Base-by-base conservation (phyloP, 805 yeast genomes). In the Nakazawaea holstii region DNA sequence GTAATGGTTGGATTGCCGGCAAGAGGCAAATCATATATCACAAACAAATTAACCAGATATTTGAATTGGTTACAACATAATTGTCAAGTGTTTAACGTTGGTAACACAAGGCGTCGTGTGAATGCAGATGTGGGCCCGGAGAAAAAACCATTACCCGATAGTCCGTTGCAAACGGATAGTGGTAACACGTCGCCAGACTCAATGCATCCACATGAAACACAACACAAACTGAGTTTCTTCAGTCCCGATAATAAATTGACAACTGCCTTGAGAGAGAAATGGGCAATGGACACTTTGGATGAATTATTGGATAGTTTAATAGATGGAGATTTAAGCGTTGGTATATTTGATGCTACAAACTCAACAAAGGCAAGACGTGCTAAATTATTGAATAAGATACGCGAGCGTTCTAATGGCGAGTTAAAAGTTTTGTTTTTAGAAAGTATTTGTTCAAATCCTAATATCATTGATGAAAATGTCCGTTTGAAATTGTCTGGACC, bases 1-100 rank as follows among this genome's bases (percentile, higher is more conserved):
- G 95, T 94, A 15, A 92, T 92, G 98, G 97, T 92, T 13, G 99
- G 99, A 0, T 64, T 85, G 11, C 98, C 98, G 0, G 97, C 97
- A 0, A 73, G 97, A 46, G 99, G 99, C 3, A 92, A 92, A 64
- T 86, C 95, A 1, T 94, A 91, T 62, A 81, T 92, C 52, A 89
- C 97, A 45, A 92, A 90, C 65, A 92, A 94, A 61, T 72, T 92
- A 41, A 87, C 95, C 1, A 69, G 98, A 51, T 94, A 88, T 65
- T 70, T 92, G 61, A 92, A 92, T 67, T 92, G 97, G 95, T 77
- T 90, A 35, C 96, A 91, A 66, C 95, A 91, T 57, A 89, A 87
- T 55, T 83, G 95, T 50, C 76, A 84, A 53, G 91, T 92, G 8
- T 92, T 94, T 70, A 92, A 92, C 59, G 99, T 94, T 29, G 99